Percentiles rank a stretch among this genome's conserved stretches.
phyloP scores from a whole-genome alignment of 192 early-diverging fungal genomes.

The Powellomyces hirtus region DNA sequence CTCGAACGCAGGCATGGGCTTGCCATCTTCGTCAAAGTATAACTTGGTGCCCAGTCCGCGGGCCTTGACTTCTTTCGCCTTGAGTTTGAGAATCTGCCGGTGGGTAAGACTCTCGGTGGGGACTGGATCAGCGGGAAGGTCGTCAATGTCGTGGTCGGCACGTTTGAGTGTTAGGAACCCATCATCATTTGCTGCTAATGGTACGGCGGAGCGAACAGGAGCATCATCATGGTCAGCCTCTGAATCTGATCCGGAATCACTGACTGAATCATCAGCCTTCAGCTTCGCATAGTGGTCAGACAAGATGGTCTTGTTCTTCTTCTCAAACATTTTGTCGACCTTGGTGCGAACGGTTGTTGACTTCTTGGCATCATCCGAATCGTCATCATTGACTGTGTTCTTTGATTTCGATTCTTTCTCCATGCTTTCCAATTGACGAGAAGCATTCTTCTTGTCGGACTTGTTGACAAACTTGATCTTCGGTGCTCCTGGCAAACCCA shows the following conservation, averaged over 20 bases:
- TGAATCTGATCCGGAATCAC: not conserved
- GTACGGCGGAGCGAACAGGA: not conserved
- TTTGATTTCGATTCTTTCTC: not conserved
- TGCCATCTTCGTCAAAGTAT: slow-evolving; percentile 94
- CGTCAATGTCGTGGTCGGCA: slow-evolving; percentile 72
- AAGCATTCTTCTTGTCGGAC: slow-evolving; percentile 64
- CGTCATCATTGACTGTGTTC: slow-evolving; percentile 11
- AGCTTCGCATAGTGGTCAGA: slow-evolving; percentile 89
- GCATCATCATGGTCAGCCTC: slow-evolving; percentile 4
- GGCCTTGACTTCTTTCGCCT: slow-evolving; percentile 73
- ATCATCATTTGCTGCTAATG: slow-evolving; percentile 54
- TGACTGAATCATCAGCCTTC: slow-evolving; percentile 51
- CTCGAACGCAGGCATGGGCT: slow-evolving; percentile 66
- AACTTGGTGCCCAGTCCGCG: slow-evolving; percentile 65
- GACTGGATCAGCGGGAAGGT: slow-evolving; percentile 32
- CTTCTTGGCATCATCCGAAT: not conserved
- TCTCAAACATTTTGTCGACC: slow-evolving; percentile 88
- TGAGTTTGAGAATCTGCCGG: slow-evolving; percentile 49
- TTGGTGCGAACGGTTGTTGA: slow-evolving; percentile 65
- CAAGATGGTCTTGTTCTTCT: slow-evolving; percentile 87
- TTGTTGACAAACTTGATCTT: slow-evolving; percentile 82
- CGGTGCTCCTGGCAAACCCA: slow-evolving; percentile 95
- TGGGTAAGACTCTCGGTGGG: slow-evolving; percentile 17
- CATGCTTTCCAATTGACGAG: slow-evolving; percentile 40
- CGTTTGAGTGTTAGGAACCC: slow-evolving; percentile 86